Evolutionary conservation across 768 basidiomycete species (phyloP), one percentile per base, ranked within the genome.

Genomic region (Suillus paluster): DNA sequence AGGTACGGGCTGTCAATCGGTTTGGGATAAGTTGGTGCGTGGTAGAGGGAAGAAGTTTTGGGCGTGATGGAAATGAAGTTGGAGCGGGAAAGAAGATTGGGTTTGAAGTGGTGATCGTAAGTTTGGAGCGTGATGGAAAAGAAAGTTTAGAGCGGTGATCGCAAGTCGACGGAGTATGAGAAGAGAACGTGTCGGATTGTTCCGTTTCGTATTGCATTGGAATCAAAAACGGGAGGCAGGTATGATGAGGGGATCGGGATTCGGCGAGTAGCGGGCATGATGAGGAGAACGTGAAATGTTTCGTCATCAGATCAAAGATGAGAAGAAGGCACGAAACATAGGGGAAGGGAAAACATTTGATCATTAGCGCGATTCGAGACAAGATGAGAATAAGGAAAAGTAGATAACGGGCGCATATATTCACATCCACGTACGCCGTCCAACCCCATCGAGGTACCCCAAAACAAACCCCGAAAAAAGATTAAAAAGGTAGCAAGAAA

Each of bases 1-100:
- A 3, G 30, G 57, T 27, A 30, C 59, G 17, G 61, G 15, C 73
- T 73, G 57, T 56, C 1, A 25, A 55, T 46, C 36, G 12, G 42
- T n/a, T n/a, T n/a, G n/a, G n/a, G n/a, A n/a, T n/a, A n/a, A n/a
- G n/a, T n/a, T n/a, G n/a, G n/a, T n/a, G n/a, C n/a, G n/a, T n/a
- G n/a, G n/a, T n/a, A n/a, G n/a, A n/a, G n/a, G n/a, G n/a, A n/a
- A n/a, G n/a, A n/a, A n/a, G n/a, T n/a, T n/a, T n/a, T n/a, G n/a
- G n/a, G n/a, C n/a, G n/a, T n/a, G n/a, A n/a, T n/a, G n/a, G n/a
- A n/a, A n/a, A n/a, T n/a, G n/a, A n/a, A n/a, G n/a, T n/a, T n/a
- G n/a, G n/a, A n/a, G n/a, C n/a, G n/a, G n/a, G n/a, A n/a, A n/a
- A n/a, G n/a, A n/a, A n/a, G n/a, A n/a, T n/a, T n/a, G n/a, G 14